A percentile compares a stretch with the other conserved stretches of the same genome.
Conservation (phyloP, 2,329 filamentous ascomycete genomes). For the Colletotrichum chlorophyti region DNA sequence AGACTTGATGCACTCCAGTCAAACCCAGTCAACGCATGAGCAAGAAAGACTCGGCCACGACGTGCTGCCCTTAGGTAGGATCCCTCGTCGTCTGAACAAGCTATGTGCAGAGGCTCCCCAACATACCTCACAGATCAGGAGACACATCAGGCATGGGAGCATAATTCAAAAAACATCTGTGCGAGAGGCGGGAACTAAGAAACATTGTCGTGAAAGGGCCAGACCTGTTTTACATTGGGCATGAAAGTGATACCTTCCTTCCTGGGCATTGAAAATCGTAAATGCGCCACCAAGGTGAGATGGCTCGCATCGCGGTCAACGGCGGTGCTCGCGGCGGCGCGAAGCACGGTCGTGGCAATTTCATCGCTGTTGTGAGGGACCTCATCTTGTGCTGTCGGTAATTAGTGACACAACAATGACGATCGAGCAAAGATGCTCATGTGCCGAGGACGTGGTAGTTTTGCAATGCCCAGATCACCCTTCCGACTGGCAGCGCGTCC, state of each 20-base stretch:
- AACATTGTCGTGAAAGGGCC: background rate
- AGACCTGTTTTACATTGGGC: constrained; percentile 9
- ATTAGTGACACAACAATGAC: constrained; percentile 1
- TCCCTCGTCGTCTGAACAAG: constrained; percentile 24
- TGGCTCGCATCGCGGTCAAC: background rate
- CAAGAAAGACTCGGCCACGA: too few relatives aligned
- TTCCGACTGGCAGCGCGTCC: background rate
- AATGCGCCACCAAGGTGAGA: background rate
- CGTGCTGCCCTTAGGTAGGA: background rate
- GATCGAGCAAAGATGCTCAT: background rate
- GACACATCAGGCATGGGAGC: background rate
- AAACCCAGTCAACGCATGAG: constrained; percentile 7
- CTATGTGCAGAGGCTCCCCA: background rate
- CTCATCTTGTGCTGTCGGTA: constrained; percentile 2
- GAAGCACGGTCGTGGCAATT: constrained; percentile 5
- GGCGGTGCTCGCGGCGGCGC: background rate
- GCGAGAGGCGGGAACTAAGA: constrained; percentile 23
- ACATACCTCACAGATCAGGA: background rate
- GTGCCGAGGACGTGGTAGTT: constrained; percentile 3
- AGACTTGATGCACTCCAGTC: constrained; percentile 13
- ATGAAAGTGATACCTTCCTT: background rate
- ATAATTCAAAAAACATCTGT: constrained; percentile 5
- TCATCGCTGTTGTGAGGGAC: constrained; percentile 11
- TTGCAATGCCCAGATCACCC: background rate
- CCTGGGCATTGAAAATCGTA: background rate